Base-by-base conservation (phyloP, 495 filamentous ascomycete genomes). In the Tuber indicum region DNA sequence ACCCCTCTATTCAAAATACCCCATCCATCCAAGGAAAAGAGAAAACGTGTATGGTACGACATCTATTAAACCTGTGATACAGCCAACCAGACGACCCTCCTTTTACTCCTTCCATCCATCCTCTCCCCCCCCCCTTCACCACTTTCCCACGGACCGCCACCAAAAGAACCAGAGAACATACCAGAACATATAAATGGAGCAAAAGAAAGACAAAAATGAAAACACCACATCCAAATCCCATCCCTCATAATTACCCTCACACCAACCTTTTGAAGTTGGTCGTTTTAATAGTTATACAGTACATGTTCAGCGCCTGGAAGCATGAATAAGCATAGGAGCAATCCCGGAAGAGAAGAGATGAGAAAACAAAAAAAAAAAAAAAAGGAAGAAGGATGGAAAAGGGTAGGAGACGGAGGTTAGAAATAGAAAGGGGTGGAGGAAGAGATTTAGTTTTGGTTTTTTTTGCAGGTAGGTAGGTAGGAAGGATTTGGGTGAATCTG, bases 31-130 rank as follows among this genome's bases (percentile, higher is more conserved):
- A 66, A 66, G 32, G 58, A 36, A 66, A 66, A 66, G 14, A 26
- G 32, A 66, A 66, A 66, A 26, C 6, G 58, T 66, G 32, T 66
- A 66, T 66, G 58, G 14, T 32, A 66, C 58, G 58, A 66, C 58
- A 66, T 66, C 58, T 66, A 66, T 66, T 66, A 36, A 17, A 66
- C 58, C 58, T 66, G 58, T 36, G 26, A 66, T 66, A 66, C 58
- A 66, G 26, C 58, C 58, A 36, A 5, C 26, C 49, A 14, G 49
- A n/a, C 49, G 6, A 9, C 49, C 8, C 49, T 3, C 58, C 16
- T 26, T 14, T 8, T 66, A 66, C 58, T 66, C 26, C 14, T 14
- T 32, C 17, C 58, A 36, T 17, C 26, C 58, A 36, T 19, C 45
- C 45, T 1, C 10, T 66, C 26, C 58, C 36, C 12, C 36, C 12